Base-by-base conservation (phyloP, 495 filamentous ascomycete genomes). In the Aspergillus coremiiformis region DNA sequence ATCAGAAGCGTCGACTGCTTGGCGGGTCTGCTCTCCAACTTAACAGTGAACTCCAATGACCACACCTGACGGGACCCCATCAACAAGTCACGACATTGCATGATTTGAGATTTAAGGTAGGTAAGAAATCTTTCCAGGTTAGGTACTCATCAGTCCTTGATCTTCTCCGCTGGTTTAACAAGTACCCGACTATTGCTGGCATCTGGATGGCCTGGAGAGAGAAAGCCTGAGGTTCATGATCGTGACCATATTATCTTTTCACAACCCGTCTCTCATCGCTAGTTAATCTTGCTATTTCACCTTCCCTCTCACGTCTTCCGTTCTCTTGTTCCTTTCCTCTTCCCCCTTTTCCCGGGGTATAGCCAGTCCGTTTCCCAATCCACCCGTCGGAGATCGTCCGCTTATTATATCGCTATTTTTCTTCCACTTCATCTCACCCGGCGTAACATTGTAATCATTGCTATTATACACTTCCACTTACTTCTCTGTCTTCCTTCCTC, bases 361-460 rank as follows among this genome's bases (percentile, higher is more conserved):
- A 47, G 20, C 50, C 51, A 30, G 43, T 52, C 58, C 39, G 20
- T 46, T 26, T 32, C 35, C 20, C 27, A 15, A 26, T 33, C 51
- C 47, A 46, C 41, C 50, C 49, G 50, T 39, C 48, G 53, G 47
- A 49, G 58, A 56, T 49, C 54, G 19, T 19, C 54, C 53, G 37
- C 37, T 21, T 19, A 20, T 41, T 41, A 41, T 41, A 52, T 49
- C 29, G 19, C 26, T 32, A 47, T 51, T 41, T 51, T 51, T 22
- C 41, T 20, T 30, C 39, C 30, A 24, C 5, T 26, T 51, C 17
- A 0, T 20, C 20, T 17, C 21, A 20, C 24, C 42, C 22, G 22
- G 32, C 20, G 15, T 41, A 41, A 6, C 37, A 12, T 35, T 10
- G 32, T 14, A 12, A 5, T 14, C n/a, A n/a, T n/a, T n/a, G n/a